Base-by-base conservation (phyloP, 768 basidiomycete species). In the Lepiota brunneoincarnata region DNA sequence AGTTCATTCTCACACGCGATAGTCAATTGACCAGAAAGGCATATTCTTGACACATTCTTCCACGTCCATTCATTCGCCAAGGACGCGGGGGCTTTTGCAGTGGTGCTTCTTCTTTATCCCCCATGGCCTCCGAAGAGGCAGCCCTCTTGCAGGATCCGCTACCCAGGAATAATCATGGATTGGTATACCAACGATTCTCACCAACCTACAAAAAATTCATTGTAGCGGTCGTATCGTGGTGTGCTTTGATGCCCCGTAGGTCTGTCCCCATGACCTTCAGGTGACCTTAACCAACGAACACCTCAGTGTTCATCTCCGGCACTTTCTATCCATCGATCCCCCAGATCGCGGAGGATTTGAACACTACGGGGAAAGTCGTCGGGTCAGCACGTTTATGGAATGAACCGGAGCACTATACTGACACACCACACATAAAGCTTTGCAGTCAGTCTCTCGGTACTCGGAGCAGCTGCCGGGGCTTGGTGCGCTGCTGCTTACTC, bases 401-500 rank as follows among this genome's bases (percentile, higher is more conserved):
- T 4, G 31, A 3, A 31, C 6, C 12, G 1, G 2, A 17, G 2
- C 38, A 20, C 46, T 31, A 6, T 24, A 21, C 18, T 9, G 6
- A 31, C 11, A 31, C n/a, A n/a, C 18, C 2, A 20, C 24, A 44
- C 26, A 12, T 57, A 12, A 42, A 66, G 65, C 40, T 26, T 61
- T 9, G 68, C 70, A 44, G 69, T 73, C 20, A 70, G 70, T 56
- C 38, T 67, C 24, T 70, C 69, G 6, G 60, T 73, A 11, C 57
- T 73, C 18, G 69, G 69, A 6, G 56, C 63, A 0, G 67, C 67
- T 31, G 24, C 69, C 2, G 72, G 72, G 6, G 59, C 64, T 2
- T 60, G 72, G 1, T 37, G 56, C 5, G 69, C 67, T 3, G 69
- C 69, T 3, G 58, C 70, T 1, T 73, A 72, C 50, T 72, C 72